These are phyloP conservation scores for Ophiostoma triangulosporum DNA, from an alignment of 2,329 filamentous ascomycete species.

Conservation along the genomic window DNA sequence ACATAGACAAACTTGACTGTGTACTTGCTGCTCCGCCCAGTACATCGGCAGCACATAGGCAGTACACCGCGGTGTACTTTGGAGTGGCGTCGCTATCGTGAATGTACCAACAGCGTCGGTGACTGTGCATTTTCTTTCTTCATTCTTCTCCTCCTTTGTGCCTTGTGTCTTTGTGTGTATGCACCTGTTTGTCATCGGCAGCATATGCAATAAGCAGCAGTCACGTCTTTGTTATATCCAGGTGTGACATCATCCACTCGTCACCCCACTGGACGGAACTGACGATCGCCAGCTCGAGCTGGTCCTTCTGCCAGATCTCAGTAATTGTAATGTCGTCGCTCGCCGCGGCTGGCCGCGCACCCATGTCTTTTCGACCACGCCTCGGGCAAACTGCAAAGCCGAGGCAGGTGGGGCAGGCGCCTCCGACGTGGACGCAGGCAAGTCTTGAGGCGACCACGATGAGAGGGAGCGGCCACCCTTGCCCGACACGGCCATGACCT, in stretches of 20 bases:
- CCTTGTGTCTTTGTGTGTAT: constrained; percentile 11
- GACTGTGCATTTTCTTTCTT: too few relatives aligned
- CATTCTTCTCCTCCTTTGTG: not conserved
- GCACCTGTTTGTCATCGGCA: constrained; percentile 36
- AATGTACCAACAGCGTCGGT: too few relatives aligned
- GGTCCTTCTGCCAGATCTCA: constrained; percentile 63
- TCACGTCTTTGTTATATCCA: constrained; percentile 47
- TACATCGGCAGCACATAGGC: too few relatives aligned
- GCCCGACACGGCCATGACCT: not conserved
- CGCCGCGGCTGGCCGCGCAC: constrained; percentile 46
- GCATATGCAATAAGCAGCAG: constrained; percentile 48
- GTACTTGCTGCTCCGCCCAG: too few relatives aligned
- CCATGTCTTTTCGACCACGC: constrained; percentile 73
- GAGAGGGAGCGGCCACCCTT: not conserved
- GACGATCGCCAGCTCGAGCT: constrained; percentile 63
- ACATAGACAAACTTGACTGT: too few relatives aligned
- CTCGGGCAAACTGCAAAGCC: constrained; percentile 35
- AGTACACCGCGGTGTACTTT: too few relatives aligned
- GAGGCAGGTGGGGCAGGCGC: not conserved
- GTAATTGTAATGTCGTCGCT: constrained; percentile 72
- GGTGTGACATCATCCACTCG: constrained; percentile 62
- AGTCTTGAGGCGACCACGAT: not conserved
- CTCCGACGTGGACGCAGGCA: not conserved
- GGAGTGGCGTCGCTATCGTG: too few relatives aligned
- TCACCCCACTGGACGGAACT: constrained; percentile 83